Percentiles rank a stretch among this genome's conserved stretches.
phyloP scores from a whole-genome alignment of 106 monocot genomes.

The Acorus calamus region DNA sequence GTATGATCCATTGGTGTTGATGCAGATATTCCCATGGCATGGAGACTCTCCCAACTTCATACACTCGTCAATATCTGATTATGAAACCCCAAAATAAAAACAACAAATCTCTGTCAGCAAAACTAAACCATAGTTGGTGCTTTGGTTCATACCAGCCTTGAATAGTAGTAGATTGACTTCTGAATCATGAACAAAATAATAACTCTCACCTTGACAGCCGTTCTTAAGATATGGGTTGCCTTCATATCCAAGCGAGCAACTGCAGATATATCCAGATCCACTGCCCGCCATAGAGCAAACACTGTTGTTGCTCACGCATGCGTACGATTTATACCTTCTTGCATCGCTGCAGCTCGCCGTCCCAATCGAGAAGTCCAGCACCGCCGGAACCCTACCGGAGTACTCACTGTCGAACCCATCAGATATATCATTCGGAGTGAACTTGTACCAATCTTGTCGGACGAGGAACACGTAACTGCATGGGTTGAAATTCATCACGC shows the following conservation, averaged over 20 bases:
- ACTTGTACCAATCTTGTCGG: slow-evolving; percentile 7
- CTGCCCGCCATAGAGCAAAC: neutral
- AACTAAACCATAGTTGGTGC: too few species aligned
- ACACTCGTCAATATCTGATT: too few species aligned
- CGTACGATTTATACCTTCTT: neutral
- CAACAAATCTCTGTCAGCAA: too few species aligned
- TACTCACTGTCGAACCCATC: slow-evolving; percentile 2
- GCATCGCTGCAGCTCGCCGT: neutral
- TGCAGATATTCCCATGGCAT: too few species aligned
- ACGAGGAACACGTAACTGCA: slow-evolving; percentile 28
- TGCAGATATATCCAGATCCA: slow-evolving; percentile 23
- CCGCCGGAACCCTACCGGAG: slow-evolving; percentile 4
- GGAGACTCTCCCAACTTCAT: too few species aligned
- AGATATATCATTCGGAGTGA: slow-evolving; percentile 3
- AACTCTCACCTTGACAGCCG: slow-evolving; percentile 15
- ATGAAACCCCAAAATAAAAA: too few species aligned
- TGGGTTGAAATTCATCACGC: slow-evolving; percentile 5
- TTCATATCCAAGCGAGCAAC: slow-evolving; percentile 12
- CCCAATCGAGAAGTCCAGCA: slow-evolving; percentile 19
- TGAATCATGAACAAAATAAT: neutral
- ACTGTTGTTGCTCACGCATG: slow-evolving; percentile 10
- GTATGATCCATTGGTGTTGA: too few species aligned
- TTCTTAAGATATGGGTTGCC: slow-evolving; percentile 22
- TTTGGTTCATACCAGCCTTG: too few species aligned
- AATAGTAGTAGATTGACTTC: too few species aligned